phyloP scores from a whole-genome alignment of 2,329 filamentous ascomycete genomes.

The Penicillium sp. region DNA sequence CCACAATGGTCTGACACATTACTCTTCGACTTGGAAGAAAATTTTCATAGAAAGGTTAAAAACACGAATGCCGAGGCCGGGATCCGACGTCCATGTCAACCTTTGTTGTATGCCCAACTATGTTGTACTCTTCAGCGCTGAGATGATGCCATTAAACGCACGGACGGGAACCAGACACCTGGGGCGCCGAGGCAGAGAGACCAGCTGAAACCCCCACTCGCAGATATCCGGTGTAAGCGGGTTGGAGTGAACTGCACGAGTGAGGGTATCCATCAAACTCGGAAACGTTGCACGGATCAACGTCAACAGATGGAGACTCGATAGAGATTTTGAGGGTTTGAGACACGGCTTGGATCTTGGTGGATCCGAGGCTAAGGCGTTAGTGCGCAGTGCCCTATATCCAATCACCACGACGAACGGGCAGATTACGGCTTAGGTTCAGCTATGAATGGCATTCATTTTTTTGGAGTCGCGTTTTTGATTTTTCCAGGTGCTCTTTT shows the following conservation, averaged over 20 bases:
- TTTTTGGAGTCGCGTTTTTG: too few relatives aligned
- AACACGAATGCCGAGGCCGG: neutral
- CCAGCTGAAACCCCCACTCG: slow-evolving; percentile 19
- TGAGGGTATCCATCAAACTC: neutral
- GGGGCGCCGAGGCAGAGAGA: slow-evolving; percentile 23
- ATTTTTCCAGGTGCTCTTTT: neutral
- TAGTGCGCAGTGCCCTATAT: slow-evolving; percentile 15
- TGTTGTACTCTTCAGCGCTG: too few relatives aligned
- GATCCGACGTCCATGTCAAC: too few relatives aligned
- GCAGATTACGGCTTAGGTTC: slow-evolving; percentile 20
- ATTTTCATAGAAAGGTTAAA: too few relatives aligned
- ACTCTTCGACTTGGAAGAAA: neutral
- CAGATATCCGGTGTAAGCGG: neutral
- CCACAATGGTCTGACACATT: neutral
- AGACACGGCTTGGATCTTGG: slow-evolving; percentile 5
- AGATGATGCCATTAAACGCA: neutral
- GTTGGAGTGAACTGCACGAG: neutral
- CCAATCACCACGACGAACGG: slow-evolving; percentile 20
- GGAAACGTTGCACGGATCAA: slow-evolving; percentile 3
- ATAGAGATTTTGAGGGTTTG: neutral
- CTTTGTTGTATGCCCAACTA: too few relatives aligned
- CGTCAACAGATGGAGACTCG: slow-evolving; percentile 1
- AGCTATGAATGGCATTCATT: slow-evolving; percentile 17
- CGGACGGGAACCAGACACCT: slow-evolving; percentile 16
- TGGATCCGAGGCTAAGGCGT: slow-evolving; percentile 20